phyloP scores from a whole-genome alignment of 2,329 filamentous ascomycete genomes.

The Aspergillus texensis region DNA sequence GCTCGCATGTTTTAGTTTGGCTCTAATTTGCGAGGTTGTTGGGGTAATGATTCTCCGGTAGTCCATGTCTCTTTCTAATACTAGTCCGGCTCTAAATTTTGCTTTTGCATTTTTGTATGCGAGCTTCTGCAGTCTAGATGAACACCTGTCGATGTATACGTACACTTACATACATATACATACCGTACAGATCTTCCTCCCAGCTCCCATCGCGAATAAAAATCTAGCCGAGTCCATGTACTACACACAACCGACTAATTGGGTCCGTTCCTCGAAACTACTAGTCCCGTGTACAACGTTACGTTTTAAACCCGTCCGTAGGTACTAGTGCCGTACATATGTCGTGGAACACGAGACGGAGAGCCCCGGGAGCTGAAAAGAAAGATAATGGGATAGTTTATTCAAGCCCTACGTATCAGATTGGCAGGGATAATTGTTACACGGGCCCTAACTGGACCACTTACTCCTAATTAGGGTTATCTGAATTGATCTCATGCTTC shows the following conservation, averaged over 20 bases:
- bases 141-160: neutral
- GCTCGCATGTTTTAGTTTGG: neutral
- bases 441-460: neutral
- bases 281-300: neutral
- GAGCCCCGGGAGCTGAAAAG: neutral
- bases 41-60: neutral
- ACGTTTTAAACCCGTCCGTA: neutral
- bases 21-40: neutral
- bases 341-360: neutral
- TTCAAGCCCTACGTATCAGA: slow-evolving; percentile 1
- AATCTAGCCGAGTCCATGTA: neutral
- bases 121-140: neutral
- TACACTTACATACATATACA: neutral
- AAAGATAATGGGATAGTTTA: neutral
- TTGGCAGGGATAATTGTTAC: neutral
- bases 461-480: neutral
- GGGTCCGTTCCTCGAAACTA: neutral
- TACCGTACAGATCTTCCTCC: neutral
- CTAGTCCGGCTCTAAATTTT: neutral
- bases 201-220: neutral
- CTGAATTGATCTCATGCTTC: neutral
- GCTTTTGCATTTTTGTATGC: neutral
- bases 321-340: neutral
- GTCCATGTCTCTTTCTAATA: neutral
- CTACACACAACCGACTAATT: neutral